These are phyloP conservation scores for Coprinopsis marcescibilis DNA, from an alignment of 768 basidiomycete species.

Conservation along the genomic window DNA sequence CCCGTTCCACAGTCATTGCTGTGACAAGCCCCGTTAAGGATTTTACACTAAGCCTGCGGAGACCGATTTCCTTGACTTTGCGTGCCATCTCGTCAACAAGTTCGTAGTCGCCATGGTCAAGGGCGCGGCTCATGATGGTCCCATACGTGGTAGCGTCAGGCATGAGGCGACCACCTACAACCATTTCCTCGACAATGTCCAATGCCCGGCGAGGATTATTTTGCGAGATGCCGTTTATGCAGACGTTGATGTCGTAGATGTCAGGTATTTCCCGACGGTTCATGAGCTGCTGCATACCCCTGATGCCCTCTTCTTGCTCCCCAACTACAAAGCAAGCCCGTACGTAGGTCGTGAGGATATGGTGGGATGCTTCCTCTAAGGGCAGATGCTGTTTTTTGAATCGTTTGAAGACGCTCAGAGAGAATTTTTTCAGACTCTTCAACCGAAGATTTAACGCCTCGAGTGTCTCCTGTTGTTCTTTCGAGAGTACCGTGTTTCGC, in stretches of 20 bases:
- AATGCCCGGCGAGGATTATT: slow-evolving; percentile 41
- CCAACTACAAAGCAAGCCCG: slow-evolving; percentile 58
- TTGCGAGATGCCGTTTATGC: slow-evolving; percentile 47
- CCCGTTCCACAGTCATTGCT: slow-evolving; percentile 25
- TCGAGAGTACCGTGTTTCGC: no score
- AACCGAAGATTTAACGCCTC: no score
- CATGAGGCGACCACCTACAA: slow-evolving; percentile 30
- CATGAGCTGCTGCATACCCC: slow-evolving; percentile 40
- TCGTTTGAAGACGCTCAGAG: slow-evolving; percentile 33
- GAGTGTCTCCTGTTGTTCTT: no score
- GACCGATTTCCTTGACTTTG: slow-evolving; percentile 30
- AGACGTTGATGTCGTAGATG: slow-evolving; percentile 59
- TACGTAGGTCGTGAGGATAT: slow-evolving; percentile 52
- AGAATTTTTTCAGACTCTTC: no score
- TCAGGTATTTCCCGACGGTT: slow-evolving; percentile 51
- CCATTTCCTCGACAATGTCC: slow-evolving; percentile 47
- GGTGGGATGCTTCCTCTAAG: slow-evolving; percentile 40
- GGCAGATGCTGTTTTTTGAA: slow-evolving; percentile 43
- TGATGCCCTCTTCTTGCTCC: slow-evolving; percentile 39
- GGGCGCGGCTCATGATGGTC: slow-evolving; percentile 57
- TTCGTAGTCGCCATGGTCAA: slow-evolving; percentile 34
- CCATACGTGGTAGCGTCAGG: slow-evolving; percentile 55
- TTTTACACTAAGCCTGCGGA: slow-evolving; percentile 37
- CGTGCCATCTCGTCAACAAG: slow-evolving; percentile 39
- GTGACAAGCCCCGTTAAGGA: slow-evolving; percentile 45